Base-by-base conservation (phyloP, 805 yeast species). In the Nakazawaea laoshanensis region DNA sequence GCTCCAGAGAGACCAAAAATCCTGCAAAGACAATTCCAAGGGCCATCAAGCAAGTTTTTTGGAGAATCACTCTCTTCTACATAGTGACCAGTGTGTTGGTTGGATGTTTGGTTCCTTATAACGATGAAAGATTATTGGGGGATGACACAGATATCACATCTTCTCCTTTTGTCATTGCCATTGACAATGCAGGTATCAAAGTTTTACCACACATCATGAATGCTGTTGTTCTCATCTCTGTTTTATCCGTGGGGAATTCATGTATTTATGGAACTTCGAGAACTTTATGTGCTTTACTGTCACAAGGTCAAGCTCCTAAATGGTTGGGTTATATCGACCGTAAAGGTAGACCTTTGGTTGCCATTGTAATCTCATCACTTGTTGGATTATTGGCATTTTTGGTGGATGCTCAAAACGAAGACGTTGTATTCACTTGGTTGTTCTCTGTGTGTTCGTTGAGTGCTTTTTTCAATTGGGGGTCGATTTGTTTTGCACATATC, bases 291-390 rank as follows among this genome's bases (percentile, higher is more conserved):
- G 60, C 72, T 1, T 54, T 69, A 30, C n/a, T n/a, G n/a, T n/a
- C n/a, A n/a, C n/a, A n/a, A n/a, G n/a, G n/a, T n/a, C n/a, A n/a
- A n/a, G n/a, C n/a, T n/a, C n/a, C n/a, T n/a, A n/a, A n/a, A n/a
- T n/a, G n/a, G n/a, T 58, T 74, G 30, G 71, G 69, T 3, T 77
- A 75, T 57, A 65, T 77, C 41, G 86, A 78, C 52, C 63, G 75
- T 45, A 64, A 63, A 15, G 87, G 86, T 38, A 67, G 86, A 50
- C 88, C 88, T 19, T 49, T 78, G 35, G 69, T 61, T 25, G 76
- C 79, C 33, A 67, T 77, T 39, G 42, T 57, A 18, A 49, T 71
- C 31, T 66, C 77, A 20, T 59, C 70, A 31, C 36, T 57, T 5
- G 59, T 80, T 48, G 87, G 86, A 37, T 49, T 73, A 29, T 54